These are phyloP conservation scores for Rhynchosporium secalis DNA, from an alignment of 2,329 filamentous ascomycete species.

Conservation along the genomic window DNA sequence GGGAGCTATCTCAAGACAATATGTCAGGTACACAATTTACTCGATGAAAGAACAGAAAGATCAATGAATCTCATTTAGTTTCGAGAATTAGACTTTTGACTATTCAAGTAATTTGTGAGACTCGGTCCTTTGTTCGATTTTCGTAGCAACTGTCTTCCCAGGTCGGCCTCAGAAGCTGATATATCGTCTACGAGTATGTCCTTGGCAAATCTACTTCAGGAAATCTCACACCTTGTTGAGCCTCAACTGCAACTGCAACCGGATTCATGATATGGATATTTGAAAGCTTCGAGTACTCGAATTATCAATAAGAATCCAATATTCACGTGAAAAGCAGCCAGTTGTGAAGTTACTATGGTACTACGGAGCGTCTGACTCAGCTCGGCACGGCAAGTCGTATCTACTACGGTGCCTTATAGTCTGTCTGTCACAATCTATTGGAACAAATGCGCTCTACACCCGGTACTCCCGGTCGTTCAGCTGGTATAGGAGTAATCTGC, in stretches of 20 bases:
- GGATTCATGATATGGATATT: background rate
- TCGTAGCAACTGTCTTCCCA: background rate
- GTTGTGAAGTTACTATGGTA: background rate
- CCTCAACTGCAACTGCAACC: conserved; percentile 11
- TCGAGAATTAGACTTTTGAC: background rate
- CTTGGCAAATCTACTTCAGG: conserved; percentile 13
- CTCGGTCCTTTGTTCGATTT: conserved; percentile 1
- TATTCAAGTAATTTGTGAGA: conserved; percentile 3
- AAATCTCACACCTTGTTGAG: conserved; percentile 3
- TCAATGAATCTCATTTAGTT: background rate
- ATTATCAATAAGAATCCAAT: background rate
- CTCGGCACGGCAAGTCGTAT: background rate
- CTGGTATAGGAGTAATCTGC: too few relatives aligned
- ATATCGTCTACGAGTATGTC: background rate
- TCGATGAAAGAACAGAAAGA: too few relatives aligned
- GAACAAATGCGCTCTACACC: too few relatives aligned
- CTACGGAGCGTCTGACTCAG: conserved; percentile 3
- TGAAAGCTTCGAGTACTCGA: background rate
- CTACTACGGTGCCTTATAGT: too few relatives aligned
- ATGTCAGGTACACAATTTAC: background rate
- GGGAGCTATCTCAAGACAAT: background rate
- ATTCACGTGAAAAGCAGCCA: background rate
- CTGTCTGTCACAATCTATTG: background rate
- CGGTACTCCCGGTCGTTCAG: too few relatives aligned
- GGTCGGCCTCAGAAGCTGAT: background rate